A percentile compares a stretch with the other conserved stretches of the same genome.
Conservation (phyloP, 2,329 filamentous ascomycete species). For the Neonectria sp. region DNA sequence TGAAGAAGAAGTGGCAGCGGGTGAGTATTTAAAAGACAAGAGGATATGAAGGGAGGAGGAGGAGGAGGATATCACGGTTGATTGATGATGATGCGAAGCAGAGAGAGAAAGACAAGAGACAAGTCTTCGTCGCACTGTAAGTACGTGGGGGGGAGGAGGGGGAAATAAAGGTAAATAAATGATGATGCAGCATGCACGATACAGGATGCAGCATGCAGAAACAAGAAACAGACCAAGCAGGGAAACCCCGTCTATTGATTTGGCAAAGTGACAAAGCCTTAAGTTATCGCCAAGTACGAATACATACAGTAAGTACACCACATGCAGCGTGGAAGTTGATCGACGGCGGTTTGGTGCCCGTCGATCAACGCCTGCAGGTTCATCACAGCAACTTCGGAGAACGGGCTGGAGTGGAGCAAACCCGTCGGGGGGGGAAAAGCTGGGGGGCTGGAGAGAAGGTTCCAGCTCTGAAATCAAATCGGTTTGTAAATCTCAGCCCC, state of each 20-base stretch:
- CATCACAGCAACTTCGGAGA: not conserved
- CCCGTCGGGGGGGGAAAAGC: too few species aligned
- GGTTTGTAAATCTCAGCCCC: not conserved
- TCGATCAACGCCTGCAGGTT: not conserved
- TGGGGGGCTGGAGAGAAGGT: not conserved
- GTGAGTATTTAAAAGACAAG: not conserved
- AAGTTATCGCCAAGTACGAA: not conserved
- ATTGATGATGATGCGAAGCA: constrained; percentile 1
- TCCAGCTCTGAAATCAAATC: constrained; percentile 2
- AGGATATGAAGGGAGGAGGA: not conserved
- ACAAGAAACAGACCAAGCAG: not conserved
- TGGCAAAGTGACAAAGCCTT: not conserved
- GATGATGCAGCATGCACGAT: not conserved
- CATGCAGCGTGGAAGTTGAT: not conserved
- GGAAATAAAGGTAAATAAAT: not conserved
- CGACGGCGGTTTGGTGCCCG: too few species aligned
- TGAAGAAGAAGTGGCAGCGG: not conserved
- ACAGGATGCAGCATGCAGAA: not conserved
- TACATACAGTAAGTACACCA: too few species aligned
- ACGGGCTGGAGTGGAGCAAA: not conserved
- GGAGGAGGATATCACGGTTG: not conserved
- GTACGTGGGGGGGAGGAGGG: not conserved
- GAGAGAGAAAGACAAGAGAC: not conserved
- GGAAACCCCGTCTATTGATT: not conserved
- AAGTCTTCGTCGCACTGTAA: not conserved